Evolutionary conservation across 768 basidiomycete species (phyloP), one percentile per base, ranked within the genome.

Genomic region (Trametes meyenii): DNA sequence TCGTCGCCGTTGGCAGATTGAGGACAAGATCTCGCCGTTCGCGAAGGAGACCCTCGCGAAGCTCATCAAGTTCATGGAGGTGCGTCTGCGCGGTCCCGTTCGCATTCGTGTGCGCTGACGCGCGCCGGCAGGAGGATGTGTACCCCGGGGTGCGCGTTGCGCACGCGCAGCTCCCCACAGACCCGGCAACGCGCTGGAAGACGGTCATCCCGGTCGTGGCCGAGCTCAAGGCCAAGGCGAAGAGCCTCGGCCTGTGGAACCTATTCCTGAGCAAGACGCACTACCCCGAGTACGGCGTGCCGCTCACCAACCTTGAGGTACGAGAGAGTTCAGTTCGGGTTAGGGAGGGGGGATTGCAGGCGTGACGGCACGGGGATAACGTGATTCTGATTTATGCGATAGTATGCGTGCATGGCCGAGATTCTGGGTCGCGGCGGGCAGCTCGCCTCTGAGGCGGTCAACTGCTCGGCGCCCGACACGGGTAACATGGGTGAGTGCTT

Each of bases 331-430:
- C 16, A 1, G 23, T 33, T 21, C n/a, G n/a, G n/a, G n/a, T n/a
- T n/a, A n/a, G n/a, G n/a, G n/a, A n/a, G n/a, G n/a, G 21, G 12
- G 21, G 45, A 21, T 21, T 24, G 5, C 8, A 12, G 12, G 45
- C 16, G 43, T 17, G 1, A 5, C 3, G 43, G 43, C 43, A 7
- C 8, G 13, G 17, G 2, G 39, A 6, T 5, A 6, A 23, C 3
- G 14, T 24, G 21, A 14, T 63, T 14, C 33, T 29, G 36, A 17
- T 6, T 42, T 19, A 16, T 50, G 45, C 13, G 50, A 65, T 24
- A 96, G 94, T 98, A 99, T 73, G 94, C 92, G 40, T 90, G 98
- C 29, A 97, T 98, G 88, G 95, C 95, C n/a, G 96, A 97, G 75
- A 75, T 97, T 45, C 83, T 98, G 66, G 96, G 96, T 4, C 86